Base-by-base conservation (phyloP, 225 moss, liverwort and hornwort genomes). In the Antitrichia curtipendula region DNA sequence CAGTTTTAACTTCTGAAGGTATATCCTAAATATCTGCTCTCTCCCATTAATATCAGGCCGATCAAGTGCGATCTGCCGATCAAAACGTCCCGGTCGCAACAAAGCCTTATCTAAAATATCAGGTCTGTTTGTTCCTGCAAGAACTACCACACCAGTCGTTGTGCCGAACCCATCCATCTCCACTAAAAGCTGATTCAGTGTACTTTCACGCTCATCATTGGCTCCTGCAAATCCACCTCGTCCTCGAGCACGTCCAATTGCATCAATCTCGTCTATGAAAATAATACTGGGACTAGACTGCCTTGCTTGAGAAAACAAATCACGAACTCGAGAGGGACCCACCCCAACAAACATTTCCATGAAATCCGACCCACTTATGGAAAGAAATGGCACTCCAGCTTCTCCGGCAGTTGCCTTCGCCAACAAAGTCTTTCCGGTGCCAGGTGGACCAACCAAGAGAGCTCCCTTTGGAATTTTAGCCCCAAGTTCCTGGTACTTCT, bases 271-370 rank as follows among this genome's bases (percentile, higher is more conserved):
- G 87, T 99, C 99, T 69, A 99, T 99, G 83, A 99, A 99, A 74
- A 99, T 97, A 75, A 99, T 99, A 88, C 96, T 99, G 61, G 99
- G 99, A 90, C 99, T 97, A 41, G 97, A 91, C 87, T 99, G 97
- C 84, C 99, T 93, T 58, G 99, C 99, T 93, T 99, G 99, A 40
- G 99, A 96, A 90, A 99, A 99, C 58, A 99, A 91, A 90, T 99
- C 99, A 49, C 99, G 95, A 29, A 99, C 99, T 88, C 99, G 96
- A 80, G 99, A 99, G 68, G 99, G 99, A 73, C 99, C 99, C 56
- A 99, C 97, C 76, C 99, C 99, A 50, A 97, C 97, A 93, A 99
- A 99, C 97, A 99, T 99, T 85, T 97, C 99, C 99, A 99, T 99
- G 50, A 99, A 99, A 90, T 99, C 97, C 45, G 97, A 99, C 59